phyloP scores from a whole-genome alignment of 2,329 filamentous ascomycete species.

The Xylaria sp. region DNA sequence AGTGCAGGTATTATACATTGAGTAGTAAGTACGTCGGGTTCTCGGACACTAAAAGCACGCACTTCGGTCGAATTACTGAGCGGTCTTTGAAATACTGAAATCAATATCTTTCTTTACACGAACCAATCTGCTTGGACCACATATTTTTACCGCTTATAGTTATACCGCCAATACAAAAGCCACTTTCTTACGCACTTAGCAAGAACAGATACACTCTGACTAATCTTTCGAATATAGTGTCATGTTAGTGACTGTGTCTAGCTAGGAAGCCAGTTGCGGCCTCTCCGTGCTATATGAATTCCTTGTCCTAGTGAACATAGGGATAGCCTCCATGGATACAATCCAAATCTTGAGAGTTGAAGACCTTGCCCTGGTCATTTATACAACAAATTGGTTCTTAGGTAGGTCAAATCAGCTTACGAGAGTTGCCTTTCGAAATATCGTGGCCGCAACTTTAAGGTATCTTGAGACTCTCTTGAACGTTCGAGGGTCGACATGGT shows the following conservation, averaged over 20 bases:
- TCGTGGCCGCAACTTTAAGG: not conserved
- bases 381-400: not conserved
- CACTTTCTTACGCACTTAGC: not conserved
- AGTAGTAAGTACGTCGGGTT: not conserved
- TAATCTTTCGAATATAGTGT: not conserved
- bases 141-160: not conserved
- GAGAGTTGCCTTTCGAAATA: slow-evolving; percentile 6
- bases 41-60: not conserved
- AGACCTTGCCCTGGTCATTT: not conserved
- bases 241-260: not conserved
- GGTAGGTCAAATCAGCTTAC: slow-evolving; percentile 3
- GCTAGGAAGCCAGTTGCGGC: not conserved
- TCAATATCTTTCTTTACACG: not conserved
- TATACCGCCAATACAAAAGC: not conserved
- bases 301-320: not conserved
- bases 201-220: not conserved
- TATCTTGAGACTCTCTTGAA: slow-evolving; percentile 7
- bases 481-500: not conserved
- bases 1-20: too few species aligned
- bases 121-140: not conserved
- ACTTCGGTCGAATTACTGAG: not conserved
- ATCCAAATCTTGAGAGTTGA: too few species aligned
- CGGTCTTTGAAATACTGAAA: not conserved
- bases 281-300: not conserved
- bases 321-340: too few species aligned